Conservation (phyloP, 768 basidiomycete genomes). For the Mycena amicta region DNA sequence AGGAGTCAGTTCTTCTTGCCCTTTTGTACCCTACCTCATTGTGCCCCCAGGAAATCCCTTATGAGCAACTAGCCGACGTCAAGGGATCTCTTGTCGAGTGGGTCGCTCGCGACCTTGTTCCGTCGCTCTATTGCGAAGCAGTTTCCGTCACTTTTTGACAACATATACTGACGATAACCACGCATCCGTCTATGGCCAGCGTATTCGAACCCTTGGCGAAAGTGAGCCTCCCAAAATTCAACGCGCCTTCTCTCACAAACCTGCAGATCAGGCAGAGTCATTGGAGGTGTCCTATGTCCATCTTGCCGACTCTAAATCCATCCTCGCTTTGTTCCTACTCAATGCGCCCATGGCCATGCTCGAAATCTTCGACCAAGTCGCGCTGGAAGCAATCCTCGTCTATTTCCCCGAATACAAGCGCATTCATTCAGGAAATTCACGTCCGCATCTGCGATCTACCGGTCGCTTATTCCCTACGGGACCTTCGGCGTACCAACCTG, state of each 20-base stretch:
- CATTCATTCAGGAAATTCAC: conserved; percentile 97
- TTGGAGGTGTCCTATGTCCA: conserved; percentile 98
- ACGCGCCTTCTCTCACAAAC: conserved; percentile 8
- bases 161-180: conserved; percentile 93
- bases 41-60: conserved; percentile 75
- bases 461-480: conserved; percentile 85
- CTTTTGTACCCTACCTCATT: conserved; percentile 20
- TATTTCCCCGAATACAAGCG: conserved; percentile 96
- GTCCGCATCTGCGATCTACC: conserved; percentile 96
- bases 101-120: conserved; percentile 92
- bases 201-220: conserved; percentile 93
- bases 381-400: conserved; percentile 89
- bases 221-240: conserved; percentile 47
- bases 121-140: conserved; percentile 87
- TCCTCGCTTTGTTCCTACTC: conserved; percentile 95
- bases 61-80: conserved; percentile 96
- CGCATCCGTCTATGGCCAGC: conserved; percentile 90
- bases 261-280: conserved; percentile 90
- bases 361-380: conserved; percentile 92
- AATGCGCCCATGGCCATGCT: conserved; percentile 95
- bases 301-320: conserved; percentile 87
- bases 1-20: conserved; percentile 56
- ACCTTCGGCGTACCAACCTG: conserved; percentile 87
- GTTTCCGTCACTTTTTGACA: conserved; percentile 93
- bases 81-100: conserved; percentile 98